These are phyloP conservation scores for Aspergillus carlsbadensis DNA, from an alignment of 495 filamentous ascomycete species.

Conservation along the genomic window DNA sequence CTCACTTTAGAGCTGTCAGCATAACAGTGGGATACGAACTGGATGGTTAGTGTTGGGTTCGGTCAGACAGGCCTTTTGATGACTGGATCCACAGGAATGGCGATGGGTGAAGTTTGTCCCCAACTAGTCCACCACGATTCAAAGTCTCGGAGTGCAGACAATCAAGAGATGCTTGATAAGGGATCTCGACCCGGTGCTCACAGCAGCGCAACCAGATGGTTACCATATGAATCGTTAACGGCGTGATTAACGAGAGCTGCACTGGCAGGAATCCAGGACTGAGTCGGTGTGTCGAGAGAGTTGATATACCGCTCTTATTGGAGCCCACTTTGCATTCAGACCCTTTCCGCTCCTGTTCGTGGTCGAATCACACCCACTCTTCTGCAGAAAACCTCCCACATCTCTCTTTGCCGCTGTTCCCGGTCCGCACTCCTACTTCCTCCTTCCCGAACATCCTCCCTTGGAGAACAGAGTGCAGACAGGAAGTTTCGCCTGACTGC, in stretches of 20 bases:
- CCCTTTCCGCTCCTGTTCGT: conserved; percentile 11
- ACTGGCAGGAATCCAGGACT: not conserved
- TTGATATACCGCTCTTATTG: conserved; percentile 11
- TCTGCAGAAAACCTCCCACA: conserved; percentile 4
- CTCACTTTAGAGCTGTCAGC: not conserved
- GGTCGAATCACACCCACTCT: conserved; percentile 12
- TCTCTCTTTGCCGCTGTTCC: not conserved
- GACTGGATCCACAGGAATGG: not conserved
- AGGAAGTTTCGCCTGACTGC: too few relatives aligned
- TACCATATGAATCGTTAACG: not conserved
- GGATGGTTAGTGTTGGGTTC: not conserved
- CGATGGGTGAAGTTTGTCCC: not conserved
- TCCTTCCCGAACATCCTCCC: not conserved
- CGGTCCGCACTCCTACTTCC: not conserved
- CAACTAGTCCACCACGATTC: not conserved
- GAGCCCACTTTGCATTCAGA: conserved; percentile 11
- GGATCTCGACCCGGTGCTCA: not conserved
- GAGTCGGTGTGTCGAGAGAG: conserved; percentile 2
- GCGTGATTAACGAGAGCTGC: not conserved
- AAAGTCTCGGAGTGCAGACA: too few relatives aligned
- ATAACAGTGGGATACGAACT: not conserved
- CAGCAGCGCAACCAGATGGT: not conserved
- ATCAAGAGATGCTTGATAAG: not conserved
- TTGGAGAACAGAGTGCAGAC: not conserved
- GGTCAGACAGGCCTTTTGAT: not conserved